Evolutionary conservation across 805 yeast genomes (phyloP), one percentile per base, ranked within the genome.

Genomic region (Hanseniaspora lachancei): DNA sequence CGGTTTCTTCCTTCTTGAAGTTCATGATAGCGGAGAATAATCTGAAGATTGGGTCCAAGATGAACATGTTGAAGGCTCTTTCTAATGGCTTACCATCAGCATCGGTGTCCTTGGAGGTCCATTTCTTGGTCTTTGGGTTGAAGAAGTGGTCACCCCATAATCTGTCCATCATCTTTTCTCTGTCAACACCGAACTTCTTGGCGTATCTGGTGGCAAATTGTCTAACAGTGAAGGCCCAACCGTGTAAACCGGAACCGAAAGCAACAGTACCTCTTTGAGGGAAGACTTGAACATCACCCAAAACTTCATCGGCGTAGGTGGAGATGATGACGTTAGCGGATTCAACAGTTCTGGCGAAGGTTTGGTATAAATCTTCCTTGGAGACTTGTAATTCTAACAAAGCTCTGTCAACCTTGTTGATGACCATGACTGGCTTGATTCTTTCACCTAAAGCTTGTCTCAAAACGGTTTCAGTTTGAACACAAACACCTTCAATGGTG

Each of bases 141-240:
- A 91, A 93, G 93, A 79, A 91, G 76, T 95, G 85, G 80, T 91
- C 97, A 77, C 98, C 98, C 98, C 98, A 91, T 76, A 91, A 82
- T 81, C 97, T 86, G 77, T 87, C 91, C 96, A 88, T 87, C 97
- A 91, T 89, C 87, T 93, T 91, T 61, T 72, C 64, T 75, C 87
- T 83, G 86, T 91, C 97, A 72, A 91, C 97, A 89, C 97, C 97
- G 74, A 93, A 91, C 80, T 91, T 93, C 89, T 89, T 89, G 74
- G 96, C 82, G 84, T 93, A 91, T 80, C 96, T 87, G 78, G 79
- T 76, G 69, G 97, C 97, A 68, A 91, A 91, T 81, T 91, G 97
- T 78, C 98, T 88, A 73, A 91, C 85, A 68, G 98, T 91, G 91
- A 91, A 91, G 74, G 97, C 97, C 98, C 98, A 91, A 77, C 98